Evolutionary conservation across 169 alveolate genomes (phyloP).

Genomic region (Eimeria acervulina): DNA sequence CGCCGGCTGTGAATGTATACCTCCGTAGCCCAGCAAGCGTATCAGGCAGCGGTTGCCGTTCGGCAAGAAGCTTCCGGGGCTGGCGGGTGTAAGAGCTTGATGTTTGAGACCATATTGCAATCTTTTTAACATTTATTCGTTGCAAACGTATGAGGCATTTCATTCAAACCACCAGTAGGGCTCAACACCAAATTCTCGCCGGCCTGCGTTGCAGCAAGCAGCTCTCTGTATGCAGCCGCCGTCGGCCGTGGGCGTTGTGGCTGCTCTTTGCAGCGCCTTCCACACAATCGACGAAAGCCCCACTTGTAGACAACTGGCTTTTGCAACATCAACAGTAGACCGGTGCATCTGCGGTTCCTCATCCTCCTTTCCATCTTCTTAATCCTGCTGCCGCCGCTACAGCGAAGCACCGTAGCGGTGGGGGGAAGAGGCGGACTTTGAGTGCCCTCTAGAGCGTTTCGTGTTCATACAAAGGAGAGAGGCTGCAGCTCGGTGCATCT

Average conservation of each 20-base stretch:
- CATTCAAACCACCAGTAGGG: background rate
- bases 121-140: background rate
- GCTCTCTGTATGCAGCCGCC: slow-evolving; percentile 15
- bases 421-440: background rate
- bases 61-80: slow-evolving; percentile 61
- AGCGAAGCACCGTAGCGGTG: background rate
- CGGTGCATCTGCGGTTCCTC: background rate
- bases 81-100: background rate
- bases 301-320: background rate
- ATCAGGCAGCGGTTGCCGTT: slow-evolving; percentile 55
- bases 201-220: background rate
- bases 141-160: background rate
- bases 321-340: background rate
- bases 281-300: background rate
- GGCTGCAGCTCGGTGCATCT: background rate
- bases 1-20: background rate
- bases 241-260: slow-evolving; percentile 47
- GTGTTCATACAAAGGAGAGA: background rate
- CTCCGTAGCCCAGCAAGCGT: background rate
- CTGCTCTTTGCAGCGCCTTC: slow-evolving; percentile 34
- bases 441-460: background rate
- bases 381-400: background rate
- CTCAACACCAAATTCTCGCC: background rate
- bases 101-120: background rate
- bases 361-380: background rate